Evolutionary conservation across 306 rosid genomes (phyloP).

Genomic region (Dryas drummondii): DNA sequence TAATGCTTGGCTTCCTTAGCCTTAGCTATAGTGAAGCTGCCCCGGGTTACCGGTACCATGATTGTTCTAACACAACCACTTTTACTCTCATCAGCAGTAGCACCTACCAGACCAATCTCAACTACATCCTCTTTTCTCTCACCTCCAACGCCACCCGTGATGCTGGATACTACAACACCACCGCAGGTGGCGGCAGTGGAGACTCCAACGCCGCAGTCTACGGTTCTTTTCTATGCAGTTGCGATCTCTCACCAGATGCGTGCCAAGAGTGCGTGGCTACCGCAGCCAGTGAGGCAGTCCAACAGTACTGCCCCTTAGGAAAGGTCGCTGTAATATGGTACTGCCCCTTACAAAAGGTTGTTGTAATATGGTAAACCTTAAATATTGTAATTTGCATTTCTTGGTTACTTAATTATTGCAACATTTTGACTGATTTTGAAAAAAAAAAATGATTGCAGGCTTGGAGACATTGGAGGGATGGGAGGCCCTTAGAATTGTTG

Average conservation of each 20-base stretch:
- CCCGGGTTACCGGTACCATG: not conserved
- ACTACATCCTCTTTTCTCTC: not conserved
- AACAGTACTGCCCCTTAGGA: not conserved
- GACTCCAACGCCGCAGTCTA: slow-evolving; percentile 20
- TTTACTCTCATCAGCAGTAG: not conserved
- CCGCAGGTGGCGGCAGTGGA: not conserved
- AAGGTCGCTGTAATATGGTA: too few species aligned
- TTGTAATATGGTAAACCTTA: slow-evolving; percentile 2
- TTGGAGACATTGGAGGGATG: slow-evolving; percentile 37
- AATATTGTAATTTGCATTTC: not conserved
- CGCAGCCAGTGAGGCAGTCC: slow-evolving; percentile 8
- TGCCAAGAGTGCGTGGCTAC: slow-evolving; percentile 44
- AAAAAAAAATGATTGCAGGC: slow-evolving; percentile 21
- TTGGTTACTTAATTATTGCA: not conserved
- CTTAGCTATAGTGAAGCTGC: not conserved
- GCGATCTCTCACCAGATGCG: slow-evolving; percentile 30
- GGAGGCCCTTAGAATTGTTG: slow-evolving; percentile 17
- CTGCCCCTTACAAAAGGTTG: not conserved
- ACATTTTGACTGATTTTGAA: not conserved
- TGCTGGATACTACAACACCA: slow-evolving; percentile 19
- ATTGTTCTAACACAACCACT: not conserved
- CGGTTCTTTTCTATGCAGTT: slow-evolving; percentile 62
- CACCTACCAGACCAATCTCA: slow-evolving; percentile 5
- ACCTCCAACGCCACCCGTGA: not conserved
- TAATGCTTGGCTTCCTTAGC: too few species aligned